Evolutionary conservation across 225 moss, liverwort and hornwort species (phyloP), one percentile per base, ranked within the genome.

Genomic region (Marchantia polymorpha): DNA sequence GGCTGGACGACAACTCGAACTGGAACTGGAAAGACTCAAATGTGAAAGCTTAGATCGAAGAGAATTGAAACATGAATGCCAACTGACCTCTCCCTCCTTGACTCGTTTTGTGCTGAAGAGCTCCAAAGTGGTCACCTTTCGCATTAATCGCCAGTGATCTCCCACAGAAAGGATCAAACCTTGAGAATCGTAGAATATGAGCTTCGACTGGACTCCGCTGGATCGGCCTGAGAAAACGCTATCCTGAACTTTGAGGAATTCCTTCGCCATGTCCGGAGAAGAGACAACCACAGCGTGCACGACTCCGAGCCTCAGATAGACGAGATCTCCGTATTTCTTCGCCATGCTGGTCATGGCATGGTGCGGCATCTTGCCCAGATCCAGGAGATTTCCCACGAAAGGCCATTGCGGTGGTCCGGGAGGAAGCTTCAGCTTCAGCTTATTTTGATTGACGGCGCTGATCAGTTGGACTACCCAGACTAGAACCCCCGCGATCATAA

Each of bases 361-460:
- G 55, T 82, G 81, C 10, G 76, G 53, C 75, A 76, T 48, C 53
- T 55, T 68, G 0, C 81, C 81, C 0, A 82, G 54, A 26, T 9
- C 13, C 11, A 30, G 11, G 1, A 82, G 76, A 66, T 82, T 76
- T n/a, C 81, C 81, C 10, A 82, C 19, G 8, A 82, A 29, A 46
- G 81, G 81, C 81, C 75, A 77, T 55, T 22, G 15, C 67, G 55
- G 53, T 30, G 81, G 81, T 68, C 81, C 76, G 0, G 81, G 81
- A 59, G 81, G 81, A 31, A 82, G 76, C 6, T 76, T 76, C 22
- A 76, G 13, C 51, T 22, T 64, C 3, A n/a, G 26, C 65, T 48
- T 23, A 12, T 23, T 77, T 66, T 11, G n/a, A 10, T 19, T 8
- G 22, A 77, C 17, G 7, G 27, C 25, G 15, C 12, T 26, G 5